Percentiles rank a stretch among this genome's conserved stretches.
phyloP scores from a whole-genome alignment of 2,329 filamentous ascomycete species.

The Dothistroma septosporum region DNA sequence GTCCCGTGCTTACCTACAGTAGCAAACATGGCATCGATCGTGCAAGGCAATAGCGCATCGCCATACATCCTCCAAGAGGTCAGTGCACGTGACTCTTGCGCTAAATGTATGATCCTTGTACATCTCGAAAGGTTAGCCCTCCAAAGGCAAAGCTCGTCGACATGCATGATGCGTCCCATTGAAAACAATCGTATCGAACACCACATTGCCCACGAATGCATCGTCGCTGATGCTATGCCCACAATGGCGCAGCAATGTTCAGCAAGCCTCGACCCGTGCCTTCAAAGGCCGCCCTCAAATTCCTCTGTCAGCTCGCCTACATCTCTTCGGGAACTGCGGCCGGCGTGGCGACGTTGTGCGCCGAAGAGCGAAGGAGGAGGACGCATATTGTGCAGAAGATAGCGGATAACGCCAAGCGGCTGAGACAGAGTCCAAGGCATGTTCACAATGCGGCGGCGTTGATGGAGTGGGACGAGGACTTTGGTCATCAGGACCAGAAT shows the following conservation, averaged over 20 bases:
- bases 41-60: no score
- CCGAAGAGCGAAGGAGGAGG: conserved; percentile 35
- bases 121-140: not conserved
- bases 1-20: no score
- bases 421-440: conserved; percentile 32
- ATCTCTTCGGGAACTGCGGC: conserved; percentile 38
- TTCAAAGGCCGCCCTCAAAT: conserved; percentile 34
- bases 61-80: no score
- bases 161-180: not conserved
- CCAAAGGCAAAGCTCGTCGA: not conserved
- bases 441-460: conserved; percentile 22
- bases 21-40: no score
- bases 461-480: not conserved
- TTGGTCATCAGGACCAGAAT: not conserved
- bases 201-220: conserved; percentile 10
- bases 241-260: conserved; percentile 33
- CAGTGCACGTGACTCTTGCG: not conserved
- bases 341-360: conserved; percentile 34
- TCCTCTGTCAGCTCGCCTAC: conserved; percentile 39
- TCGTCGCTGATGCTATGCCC: conserved; percentile 14
- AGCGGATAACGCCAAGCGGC: conserved; percentile 34
- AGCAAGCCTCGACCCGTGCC: conserved; percentile 32
- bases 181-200: not conserved
- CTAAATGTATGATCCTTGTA: conserved; percentile 3
- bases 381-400: conserved; percentile 34